Conservation (phyloP, 805 yeast species). For the Wickerhamomyces silvicola region DNA sequence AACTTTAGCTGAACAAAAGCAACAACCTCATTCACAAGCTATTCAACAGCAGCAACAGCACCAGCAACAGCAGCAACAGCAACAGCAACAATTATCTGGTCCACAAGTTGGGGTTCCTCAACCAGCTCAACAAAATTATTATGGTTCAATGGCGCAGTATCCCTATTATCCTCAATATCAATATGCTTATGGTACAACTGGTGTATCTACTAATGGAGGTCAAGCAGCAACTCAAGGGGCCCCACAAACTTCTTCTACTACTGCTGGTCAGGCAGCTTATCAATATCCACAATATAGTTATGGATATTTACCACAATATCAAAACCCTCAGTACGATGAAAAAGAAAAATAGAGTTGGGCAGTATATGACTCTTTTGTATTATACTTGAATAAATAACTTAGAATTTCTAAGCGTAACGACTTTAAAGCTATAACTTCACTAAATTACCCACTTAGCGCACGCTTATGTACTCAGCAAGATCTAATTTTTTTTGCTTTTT, state of each 20-base stretch:
- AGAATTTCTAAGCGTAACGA: too few relatives aligned
- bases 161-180: conserved; percentile 10
- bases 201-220: conserved; percentile 3
- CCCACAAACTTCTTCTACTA: too few relatives aligned
- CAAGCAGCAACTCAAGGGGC: background rate
- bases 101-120: conserved; percentile 2
- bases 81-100: conserved; percentile 1
- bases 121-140: background rate
- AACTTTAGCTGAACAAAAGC: conserved; percentile 7
- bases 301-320: conserved; percentile 21
- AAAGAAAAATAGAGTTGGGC: conserved; percentile 13
- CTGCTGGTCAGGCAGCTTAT: conserved; percentile 8
- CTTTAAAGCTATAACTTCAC: too few relatives aligned
- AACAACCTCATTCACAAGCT: conserved; percentile 2
- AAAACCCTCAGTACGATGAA: conserved; percentile 19
- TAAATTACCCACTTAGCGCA: too few relatives aligned
- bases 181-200: conserved; percentile 10
- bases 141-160: conserved; percentile 4
- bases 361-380: too few relatives aligned
- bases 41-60: conserved; percentile 7
- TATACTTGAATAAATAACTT: too few relatives aligned
- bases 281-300: conserved; percentile 19
- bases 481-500: too few relatives aligned
- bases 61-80: conserved; percentile 3
- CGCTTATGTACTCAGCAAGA: too few relatives aligned